Base-by-base conservation (phyloP, 1,284 basidiomycete genomes). In the Exsudoporus floridanus region DNA sequence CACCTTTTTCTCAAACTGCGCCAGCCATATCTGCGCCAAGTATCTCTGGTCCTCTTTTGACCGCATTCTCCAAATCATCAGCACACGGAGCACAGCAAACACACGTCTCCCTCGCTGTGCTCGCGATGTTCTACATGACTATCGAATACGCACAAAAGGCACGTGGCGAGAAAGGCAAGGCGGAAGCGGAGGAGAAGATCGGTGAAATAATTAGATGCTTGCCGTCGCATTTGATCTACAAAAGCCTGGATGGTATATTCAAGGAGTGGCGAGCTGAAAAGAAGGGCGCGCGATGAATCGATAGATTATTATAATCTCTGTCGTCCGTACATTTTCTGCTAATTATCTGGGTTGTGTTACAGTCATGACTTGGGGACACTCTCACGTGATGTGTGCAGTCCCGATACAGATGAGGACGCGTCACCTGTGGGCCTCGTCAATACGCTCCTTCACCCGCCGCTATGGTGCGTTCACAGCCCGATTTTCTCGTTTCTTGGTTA, bases 211-310 rank as follows among this genome's bases (percentile, higher is more conserved):
- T 97, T 60, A 81, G 91, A 63, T 88, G 83, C 64, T 70, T 98
- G 58, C 94, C 94, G 19, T 83, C 82, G 25, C 88, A 92, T 66
- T 75, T 95, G 64, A 80, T 94, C 59, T 88, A 90, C 73, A 92
- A 92, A 73, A 91, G 88, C 62, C 71, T 96, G 69, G 94, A 97
- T 73, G 90, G 90, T 40, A 90, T 96, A 64, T 96, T 93, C 74
- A 91, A 90, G 67, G 92, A 95, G 70, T 94, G 92, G 92, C 77
- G 82, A 60, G 81, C 82, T 46, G 86, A 89, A 61, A 90, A 88
- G 74, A 90, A 88, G 70, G 83, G 84, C 40, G 73, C 81, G 33
- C 75, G 72, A 49, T 72, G 54, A 69, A 45, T 21, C 40, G 37
- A 36, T 61, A 59, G 44, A 53, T 27, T 46, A 50, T 40, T 23